A percentile compares a stretch with the other conserved stretches of the same genome.
Evolutionary conservation across 2,329 filamentous ascomycete species (phyloP).

Genomic region (Ceratocystis cacaofunesta): DNA sequence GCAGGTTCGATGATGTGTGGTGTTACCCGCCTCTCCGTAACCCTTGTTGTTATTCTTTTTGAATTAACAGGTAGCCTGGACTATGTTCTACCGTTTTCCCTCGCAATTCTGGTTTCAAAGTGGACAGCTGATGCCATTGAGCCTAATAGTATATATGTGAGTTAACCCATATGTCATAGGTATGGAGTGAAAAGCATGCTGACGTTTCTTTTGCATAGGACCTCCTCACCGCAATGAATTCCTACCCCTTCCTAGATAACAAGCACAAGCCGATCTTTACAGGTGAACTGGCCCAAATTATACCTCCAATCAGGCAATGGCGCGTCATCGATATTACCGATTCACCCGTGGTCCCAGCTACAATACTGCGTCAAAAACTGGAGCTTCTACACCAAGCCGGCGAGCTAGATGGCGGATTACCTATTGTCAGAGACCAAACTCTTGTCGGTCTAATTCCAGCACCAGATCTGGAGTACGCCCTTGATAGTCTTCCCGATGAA

Average conservation of each 20-base stretch:
- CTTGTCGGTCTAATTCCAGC: conserved; percentile 86
- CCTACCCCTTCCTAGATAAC: conserved; percentile 93
- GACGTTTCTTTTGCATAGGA: conserved; percentile 37
- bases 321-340: conserved; percentile 77
- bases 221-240: conserved; percentile 89
- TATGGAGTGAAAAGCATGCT: neutral
- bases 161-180: conserved; percentile 21
- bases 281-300: conserved; percentile 73
- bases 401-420: conserved; percentile 81
- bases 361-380: conserved; percentile 63
- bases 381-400: conserved; percentile 69
- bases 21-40: conserved; percentile 84
- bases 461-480: conserved; percentile 81
- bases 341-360: conserved; percentile 65
- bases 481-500: conserved; percentile 72
- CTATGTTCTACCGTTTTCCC: conserved; percentile 86
- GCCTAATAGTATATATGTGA: conserved; percentile 78
- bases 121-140: conserved; percentile 96
- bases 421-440: conserved; percentile 63
- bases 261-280: conserved; percentile 88
- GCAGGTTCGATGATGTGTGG: conserved; percentile 97
- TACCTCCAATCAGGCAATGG: conserved; percentile 57
- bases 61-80: conserved; percentile 90
- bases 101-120: conserved; percentile 87
- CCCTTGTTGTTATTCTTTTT: conserved; percentile 86